A percentile compares a stretch with the other conserved stretches of the same genome.
Conservation (phyloP, 2,329 filamentous ascomycete species). For the Hymenoscyphus linearis region DNA sequence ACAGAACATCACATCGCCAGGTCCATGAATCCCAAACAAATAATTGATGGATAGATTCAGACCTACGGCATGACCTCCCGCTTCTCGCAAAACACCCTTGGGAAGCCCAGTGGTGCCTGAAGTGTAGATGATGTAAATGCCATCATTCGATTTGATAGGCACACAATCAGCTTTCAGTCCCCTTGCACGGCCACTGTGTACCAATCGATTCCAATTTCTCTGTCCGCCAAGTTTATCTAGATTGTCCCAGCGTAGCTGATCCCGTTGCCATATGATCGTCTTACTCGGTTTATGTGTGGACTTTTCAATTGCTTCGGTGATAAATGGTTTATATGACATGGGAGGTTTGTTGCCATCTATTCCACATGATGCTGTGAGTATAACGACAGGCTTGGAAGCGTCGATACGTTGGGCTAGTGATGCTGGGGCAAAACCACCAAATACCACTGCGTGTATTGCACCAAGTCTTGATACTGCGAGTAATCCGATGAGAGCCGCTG, state of each 20-base stretch:
- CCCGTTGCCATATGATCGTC: slow-evolving; percentile 78
- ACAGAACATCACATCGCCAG: slow-evolving; percentile 67
- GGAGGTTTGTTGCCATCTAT: slow-evolving; percentile 83
- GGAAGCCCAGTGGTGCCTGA: slow-evolving; percentile 77
- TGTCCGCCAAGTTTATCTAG: slow-evolving; percentile 63
- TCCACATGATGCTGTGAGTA: slow-evolving; percentile 87
- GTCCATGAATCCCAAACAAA: slow-evolving; percentile 75
- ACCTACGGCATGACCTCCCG: slow-evolving; percentile 82
- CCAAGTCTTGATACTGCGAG: slow-evolving; percentile 77
- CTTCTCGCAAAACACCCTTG: slow-evolving; percentile 78
- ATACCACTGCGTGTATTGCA: slow-evolving; percentile 86
- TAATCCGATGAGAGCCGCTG: slow-evolving; percentile 79
- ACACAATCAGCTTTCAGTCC: slow-evolving; percentile 69
- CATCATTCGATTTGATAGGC: slow-evolving; percentile 70
- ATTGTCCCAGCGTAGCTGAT: slow-evolving; percentile 68
- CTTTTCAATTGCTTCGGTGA: slow-evolving; percentile 65
- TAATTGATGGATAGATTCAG: slow-evolving; percentile 78
- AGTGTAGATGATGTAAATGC: slow-evolving; percentile 88
- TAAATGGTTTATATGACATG: slow-evolving; percentile 69
- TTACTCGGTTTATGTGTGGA: slow-evolving; percentile 66
- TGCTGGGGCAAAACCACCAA: slow-evolving; percentile 80
- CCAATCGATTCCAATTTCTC: slow-evolving; percentile 72
- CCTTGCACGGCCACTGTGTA: slow-evolving; percentile 63
- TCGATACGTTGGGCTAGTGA: slow-evolving; percentile 87
- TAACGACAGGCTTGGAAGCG: slow-evolving; percentile 65